Percentiles rank a stretch among this genome's conserved stretches.
Conservation (phyloP, 2,329 filamentous ascomycete genomes). For the Incumbomyces lentus region DNA sequence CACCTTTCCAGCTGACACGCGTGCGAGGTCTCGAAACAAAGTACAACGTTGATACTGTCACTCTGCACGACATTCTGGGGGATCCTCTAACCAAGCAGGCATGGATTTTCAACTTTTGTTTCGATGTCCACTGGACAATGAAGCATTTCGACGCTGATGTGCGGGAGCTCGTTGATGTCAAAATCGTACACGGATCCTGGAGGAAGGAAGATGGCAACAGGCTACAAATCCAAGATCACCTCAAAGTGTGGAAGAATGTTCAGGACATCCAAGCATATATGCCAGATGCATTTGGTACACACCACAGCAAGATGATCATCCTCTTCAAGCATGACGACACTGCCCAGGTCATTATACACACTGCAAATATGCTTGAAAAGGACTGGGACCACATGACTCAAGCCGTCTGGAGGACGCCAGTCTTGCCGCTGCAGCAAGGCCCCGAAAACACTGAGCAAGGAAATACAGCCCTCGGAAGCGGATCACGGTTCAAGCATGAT, state of each 20-base stretch:
- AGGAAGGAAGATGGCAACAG: constrained; percentile 55
- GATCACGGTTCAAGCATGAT: constrained; percentile 63
- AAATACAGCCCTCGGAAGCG: constrained; percentile 44
- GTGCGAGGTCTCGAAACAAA: constrained; percentile 52
- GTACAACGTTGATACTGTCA: constrained; percentile 57
- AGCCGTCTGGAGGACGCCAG: constrained; percentile 66
- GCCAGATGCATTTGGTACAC: constrained; percentile 76
- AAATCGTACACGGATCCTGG: constrained; percentile 56
- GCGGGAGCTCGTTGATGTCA: constrained; percentile 41
- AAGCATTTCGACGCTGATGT: constrained; percentile 48
- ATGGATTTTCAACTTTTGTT: constrained; percentile 48
- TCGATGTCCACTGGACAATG: constrained; percentile 52
- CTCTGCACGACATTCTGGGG: constrained; percentile 57
- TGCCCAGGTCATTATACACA: constrained; percentile 73
- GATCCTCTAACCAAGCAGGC: constrained; percentile 60
- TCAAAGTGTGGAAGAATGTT: constrained; percentile 55
- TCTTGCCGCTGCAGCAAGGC: constrained; percentile 44
- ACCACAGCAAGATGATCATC: constrained; percentile 82
- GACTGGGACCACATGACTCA: constrained; percentile 88
- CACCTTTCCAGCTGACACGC: constrained; percentile 62
- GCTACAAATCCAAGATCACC: constrained; percentile 48
- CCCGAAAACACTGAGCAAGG: neutral
- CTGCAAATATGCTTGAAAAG: constrained; percentile 78
- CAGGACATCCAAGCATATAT: constrained; percentile 64
- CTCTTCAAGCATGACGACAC: constrained; percentile 65